Base-by-base conservation (phyloP, 352 stramenopile species). In the Phytophthora sansomeana region DNA sequence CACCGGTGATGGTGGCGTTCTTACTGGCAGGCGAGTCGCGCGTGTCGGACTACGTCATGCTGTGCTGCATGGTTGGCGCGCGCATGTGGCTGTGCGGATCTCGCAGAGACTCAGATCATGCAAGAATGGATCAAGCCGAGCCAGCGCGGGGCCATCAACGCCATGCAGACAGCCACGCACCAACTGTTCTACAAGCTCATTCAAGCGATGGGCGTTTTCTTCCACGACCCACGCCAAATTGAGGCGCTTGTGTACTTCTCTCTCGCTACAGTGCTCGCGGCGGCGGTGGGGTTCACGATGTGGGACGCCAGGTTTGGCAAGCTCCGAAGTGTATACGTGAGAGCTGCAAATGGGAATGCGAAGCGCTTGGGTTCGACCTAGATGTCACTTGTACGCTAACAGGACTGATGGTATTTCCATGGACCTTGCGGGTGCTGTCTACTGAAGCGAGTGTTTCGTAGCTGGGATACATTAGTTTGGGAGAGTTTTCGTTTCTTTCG, bases 71-170 rank as follows among this genome's bases (percentile, higher is more conserved):
- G 57, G 57, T 85, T 26, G 64, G 77, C 21, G 82, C 78, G 14
- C 72, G 78, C 26, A 58, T 81, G 47, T 89, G 75, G 77, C 65
- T 90, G 61, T 55, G 62, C 57, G 8, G 78, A 90, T 48, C 68
- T 91, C 1, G 77, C 78, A 0, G 80, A 90, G 56, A 89, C 78
- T n/a, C 83, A 91, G 65, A 78, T 89, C 33, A 90, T 90, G 79
- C 82, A 91, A 54, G 82, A 91, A 62, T 89, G 78, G 77, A 80
- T 90, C 54, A 72, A 80, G 30, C 71, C 74, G 28, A 69, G 74
- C 33, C 66, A 51, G 8, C 78, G 82, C 16, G 78, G 80, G 4
- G 67, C 68, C 5, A 83, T 90, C 65, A 89, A 89, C 53, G 58
- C 79, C 21, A 90, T 91, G 79, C 83, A 91, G 49, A 89, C 74